Base-by-base conservation (phyloP, 805 yeast species). In the Cephaloascus fragrans region DNA sequence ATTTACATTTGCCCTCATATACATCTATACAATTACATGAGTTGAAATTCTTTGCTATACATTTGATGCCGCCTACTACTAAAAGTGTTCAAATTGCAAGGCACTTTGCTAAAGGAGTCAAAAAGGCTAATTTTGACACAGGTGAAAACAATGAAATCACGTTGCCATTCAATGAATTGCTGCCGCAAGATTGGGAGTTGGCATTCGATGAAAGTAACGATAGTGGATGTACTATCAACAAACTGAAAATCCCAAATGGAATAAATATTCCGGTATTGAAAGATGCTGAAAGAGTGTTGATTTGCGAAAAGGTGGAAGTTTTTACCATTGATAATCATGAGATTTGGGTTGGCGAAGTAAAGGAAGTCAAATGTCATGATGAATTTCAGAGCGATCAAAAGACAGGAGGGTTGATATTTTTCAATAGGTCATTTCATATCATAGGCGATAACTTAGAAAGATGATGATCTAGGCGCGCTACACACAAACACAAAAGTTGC, bases 321-420 rank as follows among this genome's bases (percentile, higher is more conserved):
- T 68, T 83, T 37, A 55, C 55, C 9, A 80, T 87, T 1, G 88
- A 83, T 43, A 87, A 83, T 51, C 97, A 90, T 59, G 96, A 89
- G 53, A 77, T 90, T 3, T 86, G 96, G 93, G 76, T 88, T 3
- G 96, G 86, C 3, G 70, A 75, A 43, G 94, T 90, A 3, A 60
- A 66, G 29, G 82, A 82, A 32, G 73, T 83, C 3, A 44, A 62
- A 31, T 45, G 44, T n/a, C 61, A 59, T 2, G 55, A 57, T 29
- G 41, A 44, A 9, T 28, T 39, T 9, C 41, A 43, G 19, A 41
- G 26, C 2, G 14, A 39, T 9, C 37, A 40, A 20, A 59, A 63
- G 31, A 61, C 73, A 2, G 89, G 89, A 14, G 90, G 90, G 0
- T 54, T 83, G 34, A 50, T 83, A 14, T 81, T 81, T 47, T 81